Evolutionary conservation across 2,329 filamentous ascomycete genomes (phyloP).

Genomic region (Nemania sp.): DNA sequence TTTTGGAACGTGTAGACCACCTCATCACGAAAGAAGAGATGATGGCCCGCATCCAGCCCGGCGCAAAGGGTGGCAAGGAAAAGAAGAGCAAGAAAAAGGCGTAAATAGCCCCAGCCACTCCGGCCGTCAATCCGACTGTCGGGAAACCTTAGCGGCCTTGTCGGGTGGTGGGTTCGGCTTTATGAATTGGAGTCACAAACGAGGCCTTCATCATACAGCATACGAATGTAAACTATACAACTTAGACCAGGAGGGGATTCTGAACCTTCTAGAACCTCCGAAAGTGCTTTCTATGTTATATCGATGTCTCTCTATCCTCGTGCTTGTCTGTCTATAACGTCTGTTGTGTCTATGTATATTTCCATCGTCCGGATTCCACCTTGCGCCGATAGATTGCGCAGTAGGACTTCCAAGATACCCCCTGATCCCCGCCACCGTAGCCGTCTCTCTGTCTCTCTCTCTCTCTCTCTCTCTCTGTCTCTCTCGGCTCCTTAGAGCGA

Average conservation of each 20-base stretch:
- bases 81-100: slow-evolving; percentile 45
- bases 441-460: no score
- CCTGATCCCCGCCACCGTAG: not conserved
- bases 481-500: slow-evolving; percentile 21
- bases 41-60: slow-evolving; percentile 95
- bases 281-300: slow-evolving; percentile 29
- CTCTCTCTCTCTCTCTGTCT: no score
- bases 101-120: slow-evolving; percentile 13
- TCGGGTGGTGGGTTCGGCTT: slow-evolving; percentile 16
- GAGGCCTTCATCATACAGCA: slow-evolving; percentile 34
- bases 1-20: slow-evolving; percentile 92
- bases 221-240: slow-evolving; percentile 41
- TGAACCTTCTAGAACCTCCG: slow-evolving; percentile 29
- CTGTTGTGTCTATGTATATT: slow-evolving; percentile 6
- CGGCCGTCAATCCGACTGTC: not conserved
- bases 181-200: slow-evolving; percentile 19
- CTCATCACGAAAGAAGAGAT: slow-evolving; percentile 99
- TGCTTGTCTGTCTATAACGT: slow-evolving; percentile 3
- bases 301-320: slow-evolving; percentile 3
- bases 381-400: not conserved
- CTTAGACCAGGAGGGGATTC: slow-evolving; percentile 33
- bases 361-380: not conserved
- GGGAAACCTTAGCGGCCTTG: slow-evolving; percentile 6
- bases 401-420: not conserved
- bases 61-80: slow-evolving; percentile 48